Evolutionary conservation across 257 asterid species (phyloP), one percentile per base, ranked within the genome.

Genomic region (Ophiorrhiza pumila): DNA sequence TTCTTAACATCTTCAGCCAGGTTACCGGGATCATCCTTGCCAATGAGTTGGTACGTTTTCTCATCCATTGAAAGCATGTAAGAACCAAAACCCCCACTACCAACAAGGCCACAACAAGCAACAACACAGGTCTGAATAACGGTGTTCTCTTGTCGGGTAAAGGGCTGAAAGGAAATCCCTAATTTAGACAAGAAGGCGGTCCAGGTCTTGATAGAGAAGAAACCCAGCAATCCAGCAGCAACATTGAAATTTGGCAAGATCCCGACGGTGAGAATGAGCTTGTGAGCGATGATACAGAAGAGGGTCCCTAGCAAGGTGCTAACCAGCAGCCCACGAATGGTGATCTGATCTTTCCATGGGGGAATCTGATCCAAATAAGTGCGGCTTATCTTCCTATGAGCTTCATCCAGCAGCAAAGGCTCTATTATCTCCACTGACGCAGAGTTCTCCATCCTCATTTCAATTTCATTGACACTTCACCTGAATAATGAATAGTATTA

Each of bases 101-200:
- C 98, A 71, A 96, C 96, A 71, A 94, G 96, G 53, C 98, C 98
- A 71, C 88, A 94, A 76, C 97, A 93, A 78, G 97, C 98, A 77
- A 93, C 98, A 35, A 93, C 96, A 70, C 98, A 93, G 29, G 98
- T 93, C 78, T 93, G 98, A 70, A 91, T 91, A 47, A 91, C 98
- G 14, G 98, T 93, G 63, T 91, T 91, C 86, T 94, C 98, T 70
- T 94, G 98, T 71, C 87, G 89, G 65, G 96, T 89, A 60, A 94
- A 94, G 3, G 98, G 97, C 17, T 62, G 67, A 42, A 69, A 78
- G 43, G 85, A 72, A 68, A 85, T 73, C 0, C 97, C 97, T 2
- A 94, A 79, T 78, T 79, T 88, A 61, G 93, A 80, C 50, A 83
- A 65, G 65, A 88, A 71, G 0, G 83, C 81, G 57, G 96, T 88